Conservation (phyloP, 75 land plant species). For the Gnetum montanum region DNA sequence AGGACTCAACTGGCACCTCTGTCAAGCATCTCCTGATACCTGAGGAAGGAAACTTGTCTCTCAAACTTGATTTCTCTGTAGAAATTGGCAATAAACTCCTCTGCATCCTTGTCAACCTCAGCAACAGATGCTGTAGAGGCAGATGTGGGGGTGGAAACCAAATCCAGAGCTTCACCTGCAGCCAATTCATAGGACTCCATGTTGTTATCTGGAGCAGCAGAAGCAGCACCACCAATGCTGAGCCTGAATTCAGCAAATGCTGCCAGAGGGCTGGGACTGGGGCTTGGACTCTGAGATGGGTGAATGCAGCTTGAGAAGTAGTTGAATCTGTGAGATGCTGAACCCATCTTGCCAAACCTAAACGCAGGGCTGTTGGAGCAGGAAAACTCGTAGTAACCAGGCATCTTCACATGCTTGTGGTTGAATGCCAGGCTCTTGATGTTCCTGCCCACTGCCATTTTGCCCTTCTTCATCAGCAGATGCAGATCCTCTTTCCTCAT, state of each 20-base stretch:
- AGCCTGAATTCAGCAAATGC: too few relatives aligned
- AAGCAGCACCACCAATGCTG: too few relatives aligned
- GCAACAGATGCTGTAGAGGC: too few relatives aligned
- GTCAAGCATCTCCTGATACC: constrained; percentile 3
- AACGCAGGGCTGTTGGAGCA: not conserved
- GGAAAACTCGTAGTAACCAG: not conserved
- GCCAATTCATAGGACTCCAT: not conserved
- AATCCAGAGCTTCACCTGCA: not conserved
- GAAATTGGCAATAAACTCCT: not conserved
- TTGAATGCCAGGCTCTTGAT: not conserved
- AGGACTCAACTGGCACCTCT: constrained; percentile 1
- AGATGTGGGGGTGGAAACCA: too few relatives aligned
- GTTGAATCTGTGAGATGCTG: too few relatives aligned
- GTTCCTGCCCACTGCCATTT: not conserved
- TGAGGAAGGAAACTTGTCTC: not conserved
- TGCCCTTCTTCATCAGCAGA: not conserved
- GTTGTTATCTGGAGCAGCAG: too few relatives aligned
- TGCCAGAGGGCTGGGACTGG: too few relatives aligned
- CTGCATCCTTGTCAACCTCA: not conserved
- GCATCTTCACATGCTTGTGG: not conserved
- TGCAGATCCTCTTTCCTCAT: not conserved
- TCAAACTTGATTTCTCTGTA: not conserved
- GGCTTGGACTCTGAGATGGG: too few relatives aligned
- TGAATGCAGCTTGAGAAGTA: too few relatives aligned
- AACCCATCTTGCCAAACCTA: too few relatives aligned